A percentile compares a stretch with the other conserved stretches of the same genome.
Conservation (phyloP, 2,329 filamentous ascomycete species). For the Thermothelomyces thermophilus region DNA sequence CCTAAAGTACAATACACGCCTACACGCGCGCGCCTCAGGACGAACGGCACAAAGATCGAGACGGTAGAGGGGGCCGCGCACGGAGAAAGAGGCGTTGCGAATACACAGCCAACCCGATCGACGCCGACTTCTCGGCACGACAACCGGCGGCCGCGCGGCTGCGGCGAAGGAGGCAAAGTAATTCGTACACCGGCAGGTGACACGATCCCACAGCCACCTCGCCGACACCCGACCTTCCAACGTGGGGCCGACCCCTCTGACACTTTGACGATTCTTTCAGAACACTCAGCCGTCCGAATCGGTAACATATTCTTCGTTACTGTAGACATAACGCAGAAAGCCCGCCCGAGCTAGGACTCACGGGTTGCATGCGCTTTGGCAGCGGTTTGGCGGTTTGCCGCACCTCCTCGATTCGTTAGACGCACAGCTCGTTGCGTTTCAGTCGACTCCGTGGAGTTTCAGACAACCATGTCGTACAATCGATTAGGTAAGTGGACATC, state of each 20-base stretch:
- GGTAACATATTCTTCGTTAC: slow-evolving; percentile 3
- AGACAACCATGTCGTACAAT: slow-evolving; percentile 62
- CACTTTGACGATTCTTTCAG: too few relatives aligned
- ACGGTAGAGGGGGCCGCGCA: not conserved
- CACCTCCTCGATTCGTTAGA: slow-evolving; percentile 3
- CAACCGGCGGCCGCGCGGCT: slow-evolving; percentile 12
- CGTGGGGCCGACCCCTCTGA: not conserved
- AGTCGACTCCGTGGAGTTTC: slow-evolving; percentile 6
- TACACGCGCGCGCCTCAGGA: not conserved
- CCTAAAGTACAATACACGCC: too few relatives aligned
- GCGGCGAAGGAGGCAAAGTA: slow-evolving; percentile 4
- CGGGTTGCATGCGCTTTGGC: too few relatives aligned
- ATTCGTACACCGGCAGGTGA: too few relatives aligned
- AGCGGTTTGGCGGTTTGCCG: not conserved
- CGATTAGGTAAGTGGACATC: slow-evolving; percentile 55
- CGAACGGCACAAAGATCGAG: slow-evolving; percentile 1
- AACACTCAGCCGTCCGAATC: slow-evolving; percentile 8
- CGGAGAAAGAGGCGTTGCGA: slow-evolving; percentile 7
- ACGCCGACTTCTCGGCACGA: slow-evolving; percentile 7
- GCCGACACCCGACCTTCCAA: not conserved
- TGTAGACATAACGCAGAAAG: too few relatives aligned
- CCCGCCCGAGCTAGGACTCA: not conserved
- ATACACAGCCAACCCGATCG: slow-evolving; percentile 13
- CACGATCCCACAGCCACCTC: slow-evolving; percentile 2
- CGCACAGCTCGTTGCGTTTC: slow-evolving; percentile 1